Base-by-base conservation (phyloP, 1,139 yeast genomes). In the Pichia sp. region DNA sequence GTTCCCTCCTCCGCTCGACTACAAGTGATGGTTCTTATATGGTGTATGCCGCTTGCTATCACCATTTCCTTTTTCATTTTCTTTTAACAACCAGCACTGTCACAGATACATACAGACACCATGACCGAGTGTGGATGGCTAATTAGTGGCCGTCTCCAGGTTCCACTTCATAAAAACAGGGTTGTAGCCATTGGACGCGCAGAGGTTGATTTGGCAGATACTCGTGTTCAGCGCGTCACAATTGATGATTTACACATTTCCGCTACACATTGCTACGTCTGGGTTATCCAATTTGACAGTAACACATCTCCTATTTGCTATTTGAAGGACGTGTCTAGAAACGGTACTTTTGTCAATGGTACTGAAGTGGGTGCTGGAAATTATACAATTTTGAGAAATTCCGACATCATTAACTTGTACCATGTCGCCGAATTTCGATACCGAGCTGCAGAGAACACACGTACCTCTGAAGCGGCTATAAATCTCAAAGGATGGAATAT, bases 141-240 rank as follows among this genome's bases (percentile, higher is more conserved):
- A 11, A 6, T 27, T 4, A 27, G 26, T 20, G 8, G 15, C 4
- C n/a, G n/a, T n/a, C n/a, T n/a, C n/a, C n/a, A n/a, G 27, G 20
- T 35, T 0, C 77, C 86, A 5, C 65, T 69, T 11, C 64, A 66
- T 41, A 64, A 67, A 29, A 88, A 85, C 58, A 72, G 73, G 41
- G 75, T 88, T 32, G 60, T 87, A 33, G 69, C 91, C 47, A 72
- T 76, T 37, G 76, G 77, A 30, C 66, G 78, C 12, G 22, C 28
- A 40, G 56, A 80, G n/a, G 66, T 62, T 42, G 58, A 23, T 9
- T 22, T 62, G 23, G 91, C 82, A 44, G 74, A 77, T 16, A 77
- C 10, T 2, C 20, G 40, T 7, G 45, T 41, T 12, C 24, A 15
- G 14, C 38, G 44, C 18, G 34, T 37, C 27, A 41, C 40, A 5